Evolutionary conservation across 148 eudicot species (phyloP).

Genomic region (Spergularia marina): DNA sequence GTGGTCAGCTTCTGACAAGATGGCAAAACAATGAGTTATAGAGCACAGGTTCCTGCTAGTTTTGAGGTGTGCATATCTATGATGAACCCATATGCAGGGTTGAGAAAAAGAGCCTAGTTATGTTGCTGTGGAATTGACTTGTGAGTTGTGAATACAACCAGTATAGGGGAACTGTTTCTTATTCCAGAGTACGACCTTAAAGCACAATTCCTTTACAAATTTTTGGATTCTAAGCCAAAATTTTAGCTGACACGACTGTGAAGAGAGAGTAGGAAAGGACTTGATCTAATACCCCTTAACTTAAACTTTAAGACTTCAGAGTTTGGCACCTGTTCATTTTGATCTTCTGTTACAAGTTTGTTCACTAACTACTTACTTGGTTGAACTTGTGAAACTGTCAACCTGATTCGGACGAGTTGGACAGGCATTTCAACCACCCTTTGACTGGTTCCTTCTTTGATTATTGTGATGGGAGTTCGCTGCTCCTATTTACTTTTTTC

Average conservation of each 20-base stretch:
- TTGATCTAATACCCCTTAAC: background rate
- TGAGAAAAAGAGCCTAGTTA: conserved; percentile 1
- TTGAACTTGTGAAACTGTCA: background rate
- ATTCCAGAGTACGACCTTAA: background rate
- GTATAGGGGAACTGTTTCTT: background rate
- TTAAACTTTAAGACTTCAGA: background rate
- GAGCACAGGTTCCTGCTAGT: background rate
- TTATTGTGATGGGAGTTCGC: too few species aligned
- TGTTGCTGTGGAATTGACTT: background rate
- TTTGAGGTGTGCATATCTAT: background rate
- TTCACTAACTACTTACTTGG: background rate
- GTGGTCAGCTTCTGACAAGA: background rate
- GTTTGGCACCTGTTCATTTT: background rate
- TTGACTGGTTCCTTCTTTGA: background rate
- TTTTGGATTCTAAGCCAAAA: background rate
- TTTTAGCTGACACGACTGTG: background rate
- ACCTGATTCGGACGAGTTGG: background rate
- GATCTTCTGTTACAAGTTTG: background rate
- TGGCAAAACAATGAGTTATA: background rate
- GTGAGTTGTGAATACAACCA: background rate
- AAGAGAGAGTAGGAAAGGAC: background rate
- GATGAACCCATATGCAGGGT: background rate
- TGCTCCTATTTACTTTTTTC: too few species aligned
- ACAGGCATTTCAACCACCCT: background rate
- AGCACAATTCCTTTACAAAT: too few species aligned